Base-by-base conservation (phyloP, 257 asterid species). In the Nicotiana paniculata region DNA sequence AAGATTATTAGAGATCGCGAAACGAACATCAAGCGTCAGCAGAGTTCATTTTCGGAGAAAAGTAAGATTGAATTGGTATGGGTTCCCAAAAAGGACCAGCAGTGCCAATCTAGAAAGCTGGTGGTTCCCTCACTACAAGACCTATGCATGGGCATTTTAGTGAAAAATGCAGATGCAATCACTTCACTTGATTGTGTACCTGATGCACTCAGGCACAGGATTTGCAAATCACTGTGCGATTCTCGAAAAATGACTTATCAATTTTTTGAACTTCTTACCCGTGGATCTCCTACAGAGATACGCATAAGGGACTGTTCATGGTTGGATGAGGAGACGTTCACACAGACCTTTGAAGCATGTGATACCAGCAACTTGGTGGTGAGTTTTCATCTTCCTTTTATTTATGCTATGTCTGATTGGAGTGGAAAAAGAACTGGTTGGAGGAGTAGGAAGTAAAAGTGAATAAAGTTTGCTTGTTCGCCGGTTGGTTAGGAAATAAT, bases 271-370 rank as follows among this genome's bases (percentile, higher is more conserved):
- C 91, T 94, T 84, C 95, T 96, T 80, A 83, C 89, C 65, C 85
- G 82, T 72, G 97, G 89, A 70, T 87, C 90, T 81, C 99, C 98
- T 51, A 89, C 96, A 57, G 98, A 96, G 94, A 89, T 96, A 70
- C 93, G 91, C 63, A 3, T 96, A 61, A 83, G 90, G 89, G 97
- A 94, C 65, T 94, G 99, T 86, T 96, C 99, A 5, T 96, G 98
- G 99, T 82, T 96, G 81, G 82, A 93, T 33, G 99, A 96, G 87
- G 97, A 93, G 26, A 86, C 83, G 28, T 91, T 96, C 85, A 83
- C 79, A 24, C 87, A 83, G 89, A 81, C 78, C 83, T 93, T 94
- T 88, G 86, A 88, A 86, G 89, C 89, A 74, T 85, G 91, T 69
- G 80, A 89, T 65, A 80, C 88, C 83, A 90, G 88, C 91, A 91